phyloP scores from a whole-genome alignment of 2,329 filamentous ascomycete species.

The Clarireedia sp. region DNA sequence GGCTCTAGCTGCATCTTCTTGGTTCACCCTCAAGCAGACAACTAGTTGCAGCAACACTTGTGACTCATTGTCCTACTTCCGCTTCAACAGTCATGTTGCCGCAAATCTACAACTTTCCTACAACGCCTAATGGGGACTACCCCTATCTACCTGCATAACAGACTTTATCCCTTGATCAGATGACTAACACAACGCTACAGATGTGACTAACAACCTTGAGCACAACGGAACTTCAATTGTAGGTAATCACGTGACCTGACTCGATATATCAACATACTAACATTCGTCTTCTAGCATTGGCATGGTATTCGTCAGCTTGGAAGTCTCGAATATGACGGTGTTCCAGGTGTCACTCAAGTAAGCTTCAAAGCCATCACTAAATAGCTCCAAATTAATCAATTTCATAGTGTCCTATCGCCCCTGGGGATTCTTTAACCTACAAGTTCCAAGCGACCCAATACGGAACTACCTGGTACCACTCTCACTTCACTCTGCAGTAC shows the following conservation, averaged over 20 bases:
- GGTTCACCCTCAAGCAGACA: no score
- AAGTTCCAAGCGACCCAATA: constrained; percentile 29
- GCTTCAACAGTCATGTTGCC: no score
- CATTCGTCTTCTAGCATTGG: constrained; percentile 33
- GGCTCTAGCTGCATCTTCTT: no score
- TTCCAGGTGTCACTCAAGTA: constrained; percentile 36
- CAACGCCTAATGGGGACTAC: no score
- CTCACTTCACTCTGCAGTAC: constrained; percentile 23
- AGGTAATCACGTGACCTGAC: background rate
- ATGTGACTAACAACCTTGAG: constrained; percentile 30
- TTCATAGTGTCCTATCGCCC: constrained; percentile 58
- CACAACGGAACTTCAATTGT: constrained; percentile 39
- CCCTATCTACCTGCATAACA: background rate
- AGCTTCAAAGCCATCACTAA: background rate
- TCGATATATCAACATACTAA: background rate
- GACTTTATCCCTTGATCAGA: background rate
- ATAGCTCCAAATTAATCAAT: background rate
- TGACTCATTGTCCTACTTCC: no score
- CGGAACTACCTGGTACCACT: constrained; percentile 29
- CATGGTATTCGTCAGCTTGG: constrained; percentile 41
- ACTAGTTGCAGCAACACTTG: no score
- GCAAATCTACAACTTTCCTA: no score
- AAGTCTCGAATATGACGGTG: constrained; percentile 31
- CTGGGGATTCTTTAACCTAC: constrained; percentile 39
- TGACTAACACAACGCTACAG: background rate